Evolutionary conservation across 2,329 filamentous ascomycete genomes (phyloP).

Genomic region (Ciborinia camelliae): DNA sequence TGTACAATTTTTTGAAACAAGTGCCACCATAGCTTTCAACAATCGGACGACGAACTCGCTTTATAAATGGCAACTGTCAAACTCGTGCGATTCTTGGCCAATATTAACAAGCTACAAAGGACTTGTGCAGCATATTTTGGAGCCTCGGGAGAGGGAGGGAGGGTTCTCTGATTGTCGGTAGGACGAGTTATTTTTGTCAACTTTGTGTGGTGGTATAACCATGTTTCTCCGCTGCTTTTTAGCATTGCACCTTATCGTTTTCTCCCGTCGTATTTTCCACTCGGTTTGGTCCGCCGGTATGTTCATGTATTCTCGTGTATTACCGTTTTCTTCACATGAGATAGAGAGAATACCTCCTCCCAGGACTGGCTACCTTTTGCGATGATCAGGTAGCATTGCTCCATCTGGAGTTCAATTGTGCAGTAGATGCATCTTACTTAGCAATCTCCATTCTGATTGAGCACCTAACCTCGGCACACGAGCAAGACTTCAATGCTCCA

Average conservation of each 20-base stretch:
- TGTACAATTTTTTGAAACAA: conserved; percentile 25
- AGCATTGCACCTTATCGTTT: conserved; percentile 2
- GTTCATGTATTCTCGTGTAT: not conserved
- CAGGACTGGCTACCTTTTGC: not conserved
- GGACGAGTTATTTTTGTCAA: not conserved
- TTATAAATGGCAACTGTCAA: not conserved
- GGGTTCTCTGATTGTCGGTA: not conserved
- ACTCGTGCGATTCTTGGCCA: not conserved
- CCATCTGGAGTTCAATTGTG: not conserved
- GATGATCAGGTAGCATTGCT: not conserved
- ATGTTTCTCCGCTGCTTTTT: conserved; percentile 7
- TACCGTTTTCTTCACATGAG: not conserved
- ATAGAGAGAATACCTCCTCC: not conserved
- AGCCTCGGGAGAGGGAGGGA: not conserved
- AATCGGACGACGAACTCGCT: not conserved
- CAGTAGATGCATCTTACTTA: not conserved
- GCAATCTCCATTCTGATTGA: not conserved
- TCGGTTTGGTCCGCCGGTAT: not conserved
- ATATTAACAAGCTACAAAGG: not conserved
- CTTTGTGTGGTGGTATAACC: conserved; percentile 1
- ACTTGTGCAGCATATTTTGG: not conserved
- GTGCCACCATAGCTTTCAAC: not conserved
- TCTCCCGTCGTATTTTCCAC: not conserved
- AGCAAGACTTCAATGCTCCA: not conserved
- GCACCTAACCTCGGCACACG: not conserved